These are phyloP conservation scores for Blumeria hordei DNA, from an alignment of 2,329 filamentous ascomycete genomes.

Conservation along the genomic window DNA sequence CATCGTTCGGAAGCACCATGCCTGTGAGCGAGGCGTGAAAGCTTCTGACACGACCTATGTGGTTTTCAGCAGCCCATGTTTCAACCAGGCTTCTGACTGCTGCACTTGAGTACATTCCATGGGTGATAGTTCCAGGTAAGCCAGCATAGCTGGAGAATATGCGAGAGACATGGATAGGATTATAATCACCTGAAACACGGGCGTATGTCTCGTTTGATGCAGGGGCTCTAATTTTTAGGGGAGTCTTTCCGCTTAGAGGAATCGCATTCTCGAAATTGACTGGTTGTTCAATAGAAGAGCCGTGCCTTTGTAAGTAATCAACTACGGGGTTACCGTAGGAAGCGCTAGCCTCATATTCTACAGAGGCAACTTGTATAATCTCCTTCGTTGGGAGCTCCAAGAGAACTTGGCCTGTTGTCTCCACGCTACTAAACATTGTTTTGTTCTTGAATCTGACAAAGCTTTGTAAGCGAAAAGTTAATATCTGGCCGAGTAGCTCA, in stretches of 20 bases:
- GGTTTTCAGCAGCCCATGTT: conserved; percentile 98
- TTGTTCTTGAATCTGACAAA: conserved; percentile 88
- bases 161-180: conserved; percentile 93
- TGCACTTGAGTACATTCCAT: conserved; percentile 98
- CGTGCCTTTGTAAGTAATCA: conserved; percentile 83
- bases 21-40: conserved; percentile 95
- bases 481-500: conserved; percentile 73
- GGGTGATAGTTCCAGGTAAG: conserved; percentile 88
- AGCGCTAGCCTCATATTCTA: conserved; percentile 76
- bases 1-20: conserved; percentile 94
- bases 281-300: conserved; percentile 81
- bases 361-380: conserved; percentile 86
- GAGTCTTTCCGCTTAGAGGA: conserved; percentile 76
- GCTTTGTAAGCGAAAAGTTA: conserved; percentile 88
- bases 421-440: conserved; percentile 70
- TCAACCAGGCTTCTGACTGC: conserved; percentile 88
- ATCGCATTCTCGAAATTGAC: conserved; percentile 96
- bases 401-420: conserved; percentile 79
- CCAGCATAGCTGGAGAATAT: conserved; percentile 93
- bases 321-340: conserved; percentile 94
- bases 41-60: conserved; percentile 86
- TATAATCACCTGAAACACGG: conserved; percentile 92
- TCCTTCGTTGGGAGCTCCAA: conserved; percentile 93
- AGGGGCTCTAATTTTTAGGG: conserved; percentile 69
- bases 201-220: conserved; percentile 96